These are phyloP conservation scores for Apium graveolens DNA, from an alignment of 129 eudicot species.

Conservation along the genomic window DNA sequence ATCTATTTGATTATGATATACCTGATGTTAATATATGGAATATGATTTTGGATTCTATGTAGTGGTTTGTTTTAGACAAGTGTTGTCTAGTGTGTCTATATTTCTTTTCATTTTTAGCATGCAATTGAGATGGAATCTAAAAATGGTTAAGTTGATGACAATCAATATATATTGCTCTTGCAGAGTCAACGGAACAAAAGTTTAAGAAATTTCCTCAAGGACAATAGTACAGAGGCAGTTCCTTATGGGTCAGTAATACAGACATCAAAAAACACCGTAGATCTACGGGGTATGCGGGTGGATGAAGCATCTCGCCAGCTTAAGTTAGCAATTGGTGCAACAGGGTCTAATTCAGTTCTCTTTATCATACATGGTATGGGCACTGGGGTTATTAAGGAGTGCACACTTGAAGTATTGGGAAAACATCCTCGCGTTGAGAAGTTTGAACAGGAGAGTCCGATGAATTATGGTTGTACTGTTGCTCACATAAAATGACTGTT, in stretches of 20 bases:
- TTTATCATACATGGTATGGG: constrained; percentile 90
- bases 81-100: no score
- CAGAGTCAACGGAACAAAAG: constrained; percentile 44
- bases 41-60: not conserved
- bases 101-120: not conserved
- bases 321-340: constrained; percentile 45
- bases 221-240: constrained; percentile 23
- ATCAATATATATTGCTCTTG: not conserved
- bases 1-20: not conserved
- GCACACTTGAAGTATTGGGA: constrained; percentile 41
- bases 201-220: constrained; percentile 28
- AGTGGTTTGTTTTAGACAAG: not conserved
- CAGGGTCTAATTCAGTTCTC: constrained; percentile 59
- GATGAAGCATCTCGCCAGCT: constrained; percentile 71
- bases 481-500: constrained; percentile 59
- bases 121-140: not conserved
- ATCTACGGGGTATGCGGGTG: constrained; percentile 73
- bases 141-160: not conserved
- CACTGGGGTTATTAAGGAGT: constrained; percentile 68
- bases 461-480: constrained; percentile 89
- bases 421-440: constrained; percentile 66
- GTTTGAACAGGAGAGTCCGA: constrained; percentile 87
- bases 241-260: constrained; percentile 51
- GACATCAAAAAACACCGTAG: constrained; percentile 79
- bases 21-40: not conserved